A percentile compares a stretch with the other conserved stretches of the same genome.
Evolutionary conservation across 1,284 basidiomycete genomes (phyloP).

Genomic region (Grifola frondosa): DNA sequence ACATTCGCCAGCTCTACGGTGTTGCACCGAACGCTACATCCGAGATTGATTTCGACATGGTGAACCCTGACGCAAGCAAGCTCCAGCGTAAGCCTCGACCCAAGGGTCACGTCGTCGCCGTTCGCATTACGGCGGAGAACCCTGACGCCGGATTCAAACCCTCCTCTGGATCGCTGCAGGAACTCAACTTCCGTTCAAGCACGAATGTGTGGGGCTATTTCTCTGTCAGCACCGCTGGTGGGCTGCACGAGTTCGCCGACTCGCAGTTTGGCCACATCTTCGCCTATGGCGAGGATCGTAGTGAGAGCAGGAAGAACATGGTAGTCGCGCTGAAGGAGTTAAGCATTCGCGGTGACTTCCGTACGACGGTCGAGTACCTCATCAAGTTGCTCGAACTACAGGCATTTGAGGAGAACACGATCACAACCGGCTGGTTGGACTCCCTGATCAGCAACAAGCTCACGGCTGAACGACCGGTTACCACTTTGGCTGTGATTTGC

Average conservation of each 20-base stretch:
- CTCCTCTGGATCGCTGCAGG: conserved; percentile 93
- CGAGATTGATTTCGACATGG: conserved; percentile 97
- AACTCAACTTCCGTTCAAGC: conserved; percentile 99
- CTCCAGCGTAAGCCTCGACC: conserved; percentile 94
- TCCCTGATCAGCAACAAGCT: conserved; percentile 95
- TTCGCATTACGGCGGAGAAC: conserved; percentile 99
- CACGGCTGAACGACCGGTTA: conserved; percentile 94
- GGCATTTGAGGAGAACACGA: conserved; percentile 95
- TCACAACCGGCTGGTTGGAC: conserved; percentile 99
- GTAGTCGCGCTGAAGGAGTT: conserved; percentile 98
- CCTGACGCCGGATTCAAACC: conserved; percentile 99
- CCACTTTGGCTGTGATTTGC: conserved; percentile 91
- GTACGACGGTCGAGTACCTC: conserved; percentile 98
- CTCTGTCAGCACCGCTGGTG: conserved; percentile 93
- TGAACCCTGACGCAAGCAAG: conserved; percentile 81
- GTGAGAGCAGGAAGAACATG: conserved; percentile 98
- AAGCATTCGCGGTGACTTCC: conserved; percentile 98
- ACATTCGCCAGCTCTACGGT: conserved; percentile 96
- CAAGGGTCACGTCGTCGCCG: conserved; percentile 98
- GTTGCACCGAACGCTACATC: conserved; percentile 85
- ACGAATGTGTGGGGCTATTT: conserved; percentile 99
- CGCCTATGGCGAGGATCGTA: conserved; percentile 95
- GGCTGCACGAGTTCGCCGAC: conserved; percentile 98
- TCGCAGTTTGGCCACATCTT: conserved; percentile 99
- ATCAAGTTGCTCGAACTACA: conserved; percentile 97